These are phyloP conservation scores for Fragilaria crotonensis DNA, from an alignment of 108 stramenopile genomes.

Conservation along the genomic window DNA sequence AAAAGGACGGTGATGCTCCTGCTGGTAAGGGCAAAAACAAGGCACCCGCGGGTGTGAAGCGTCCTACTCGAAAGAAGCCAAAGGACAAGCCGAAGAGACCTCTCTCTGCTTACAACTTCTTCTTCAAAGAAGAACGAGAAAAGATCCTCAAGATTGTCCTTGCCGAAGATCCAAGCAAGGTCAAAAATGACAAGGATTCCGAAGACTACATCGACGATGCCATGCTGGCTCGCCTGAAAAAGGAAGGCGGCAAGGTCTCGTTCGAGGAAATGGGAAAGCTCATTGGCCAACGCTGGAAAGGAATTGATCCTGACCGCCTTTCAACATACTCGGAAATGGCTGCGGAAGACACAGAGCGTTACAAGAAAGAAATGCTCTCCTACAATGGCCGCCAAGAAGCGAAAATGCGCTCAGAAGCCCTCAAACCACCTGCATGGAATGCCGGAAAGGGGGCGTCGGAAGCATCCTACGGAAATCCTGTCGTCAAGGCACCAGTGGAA, in stretches of 20 bases:
- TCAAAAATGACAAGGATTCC: constrained; percentile 33
- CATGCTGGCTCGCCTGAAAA: constrained; percentile 35
- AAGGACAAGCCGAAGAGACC: constrained; percentile 65
- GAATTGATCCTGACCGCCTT: constrained; percentile 56
- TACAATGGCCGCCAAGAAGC: constrained; percentile 59
- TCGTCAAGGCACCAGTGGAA: background rate
- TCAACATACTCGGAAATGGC: constrained; percentile 57
- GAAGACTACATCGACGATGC: constrained; percentile 39
- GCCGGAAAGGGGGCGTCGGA: background rate
- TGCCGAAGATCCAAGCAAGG: constrained; percentile 32
- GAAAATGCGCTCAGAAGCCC: constrained; percentile 46
- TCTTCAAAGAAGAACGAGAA: constrained; percentile 60
- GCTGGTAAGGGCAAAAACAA: constrained; percentile 22
- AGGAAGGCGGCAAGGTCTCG: constrained; percentile 58
- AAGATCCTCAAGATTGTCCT: constrained; percentile 54
- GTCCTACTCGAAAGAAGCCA: constrained; percentile 49
- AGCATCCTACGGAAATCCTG: background rate
- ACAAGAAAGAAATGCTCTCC: constrained; percentile 57
- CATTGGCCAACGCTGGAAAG: constrained; percentile 71
- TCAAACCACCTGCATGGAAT: constrained; percentile 24
- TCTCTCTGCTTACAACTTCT: constrained; percentile 62
- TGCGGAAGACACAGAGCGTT: constrained; percentile 55
- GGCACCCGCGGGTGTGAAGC: constrained; percentile 22
- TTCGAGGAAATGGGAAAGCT: constrained; percentile 65
- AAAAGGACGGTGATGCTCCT: background rate